Evolutionary conservation across 139 green algal species (phyloP).

Genomic region (Volvox africanus): DNA sequence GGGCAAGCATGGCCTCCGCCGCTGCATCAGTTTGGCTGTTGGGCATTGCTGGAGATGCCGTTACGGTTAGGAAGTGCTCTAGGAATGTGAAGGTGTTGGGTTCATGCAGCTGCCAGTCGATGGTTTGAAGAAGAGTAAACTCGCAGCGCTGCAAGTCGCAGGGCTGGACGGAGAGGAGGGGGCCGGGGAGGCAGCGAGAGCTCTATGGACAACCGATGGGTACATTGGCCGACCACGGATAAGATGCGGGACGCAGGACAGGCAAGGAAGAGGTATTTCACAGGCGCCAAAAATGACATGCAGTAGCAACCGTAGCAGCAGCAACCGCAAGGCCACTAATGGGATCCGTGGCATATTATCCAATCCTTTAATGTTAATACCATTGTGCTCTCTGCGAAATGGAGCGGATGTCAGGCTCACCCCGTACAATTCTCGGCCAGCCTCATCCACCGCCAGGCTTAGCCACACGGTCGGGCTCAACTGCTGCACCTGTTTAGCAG

Average conservation of each 20-base stretch:
- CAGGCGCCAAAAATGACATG: background rate
- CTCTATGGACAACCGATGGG: background rate
- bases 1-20: background rate
- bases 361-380: background rate
- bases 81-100: conserved; percentile 32
- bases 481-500: background rate
- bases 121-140: conserved; percentile 10
- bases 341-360: background rate
- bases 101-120: conserved; percentile 4
- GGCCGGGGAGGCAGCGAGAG: background rate
- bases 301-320: background rate
- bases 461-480: background rate
- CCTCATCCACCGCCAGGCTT: background rate
- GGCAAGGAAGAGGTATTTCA: background rate
- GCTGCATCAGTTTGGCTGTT: background rate
- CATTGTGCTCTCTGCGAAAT: background rate
- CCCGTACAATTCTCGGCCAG: background rate
- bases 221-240: background rate
- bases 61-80: background rate
- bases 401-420: background rate
- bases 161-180: background rate
- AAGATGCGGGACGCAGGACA: background rate
- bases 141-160: conserved; percentile 12
- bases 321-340: background rate
- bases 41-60: background rate